phyloP scores from a whole-genome alignment of 2,329 filamentous ascomycete genomes.

The Grosmannia huntii region DNA sequence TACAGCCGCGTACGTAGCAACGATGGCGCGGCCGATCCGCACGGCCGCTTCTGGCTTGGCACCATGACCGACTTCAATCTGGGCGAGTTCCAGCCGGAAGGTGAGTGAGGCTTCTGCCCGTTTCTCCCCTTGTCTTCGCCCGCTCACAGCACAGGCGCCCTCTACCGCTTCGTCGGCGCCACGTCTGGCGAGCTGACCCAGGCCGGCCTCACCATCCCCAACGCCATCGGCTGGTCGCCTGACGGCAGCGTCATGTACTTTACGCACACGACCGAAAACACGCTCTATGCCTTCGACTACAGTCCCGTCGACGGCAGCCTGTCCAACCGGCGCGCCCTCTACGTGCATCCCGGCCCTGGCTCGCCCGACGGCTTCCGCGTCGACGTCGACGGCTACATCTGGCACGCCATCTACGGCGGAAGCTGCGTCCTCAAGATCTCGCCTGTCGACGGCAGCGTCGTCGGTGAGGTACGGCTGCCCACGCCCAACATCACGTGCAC shows the following conservation, averaged over 20 bases:
- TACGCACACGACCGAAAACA: conserved; percentile 60
- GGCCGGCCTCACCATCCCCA: conserved; percentile 62
- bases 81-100: conserved; percentile 47
- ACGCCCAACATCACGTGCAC: conserved; percentile 72
- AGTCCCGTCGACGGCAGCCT: conserved; percentile 48
- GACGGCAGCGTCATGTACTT: conserved; percentile 67
- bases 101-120: conserved; percentile 23
- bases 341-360: conserved; percentile 51
- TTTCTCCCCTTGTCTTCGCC: too few species aligned
- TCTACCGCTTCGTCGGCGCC: conserved; percentile 59
- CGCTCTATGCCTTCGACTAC: conserved; percentile 67
- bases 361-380: conserved; percentile 77
- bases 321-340: conserved; percentile 59
- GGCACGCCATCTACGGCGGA: conserved; percentile 78
- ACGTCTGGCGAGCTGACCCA: conserved; percentile 46
- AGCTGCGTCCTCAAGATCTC: conserved; percentile 62
- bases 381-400: conserved; percentile 74
- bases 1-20: conserved; percentile 55
- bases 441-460: conserved; percentile 47
- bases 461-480: conserved; percentile 64
- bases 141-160: conserved; percentile 40
- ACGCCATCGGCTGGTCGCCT: conserved; percentile 70
- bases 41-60: conserved; percentile 75
- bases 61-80: conserved; percentile 65
- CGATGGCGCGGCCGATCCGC: conserved; percentile 69